Base-by-base conservation (phyloP, 1,139 yeast genomes). In the Sugiyamaella neomexicana region DNA sequence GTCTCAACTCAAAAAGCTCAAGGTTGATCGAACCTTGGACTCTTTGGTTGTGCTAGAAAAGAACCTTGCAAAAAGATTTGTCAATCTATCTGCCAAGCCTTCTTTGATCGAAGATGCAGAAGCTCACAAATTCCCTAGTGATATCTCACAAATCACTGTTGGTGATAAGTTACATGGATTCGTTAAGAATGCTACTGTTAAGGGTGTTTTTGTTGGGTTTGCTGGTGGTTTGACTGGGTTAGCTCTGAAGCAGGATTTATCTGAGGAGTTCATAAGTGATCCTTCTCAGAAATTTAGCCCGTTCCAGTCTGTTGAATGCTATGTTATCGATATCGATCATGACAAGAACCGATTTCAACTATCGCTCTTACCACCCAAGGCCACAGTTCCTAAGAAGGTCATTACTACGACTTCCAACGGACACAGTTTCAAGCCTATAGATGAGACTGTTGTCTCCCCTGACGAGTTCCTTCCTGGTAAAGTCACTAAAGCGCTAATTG, bases 211-310 rank as follows among this genome's bases (percentile, higher is more conserved):
- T 68, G 86, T 93, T 55, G 81, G 86, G 0, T 93, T 93, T 71
- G 90, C 85, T 57, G 87, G 87, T 60, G 81, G 80, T 53, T 79
- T 91, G 61, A 87, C 90, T 32, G 98, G 97, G 47, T 78, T 93
- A 62, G 87, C 89, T 2, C 79, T 88, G 61, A 89, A 93, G 56
- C 84, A 85, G 66, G 85, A 85, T 65, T 85, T 91, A 15, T 77
- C 82, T 16, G 81, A 46, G 9, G 54, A 46, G 23, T 77, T 77
- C 45, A 81, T 80, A 29, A 85, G 55, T 5, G 63, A 85, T 62
- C 77, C 88, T 54, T 74, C 78, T 17, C 76, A 79, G 50, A 73
- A 77, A 43, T 89, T 84, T 64, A 74, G 76, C 64, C 65, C 72
- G 2, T 81, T 80, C 62, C 95, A 89, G 72, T 82, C 95, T 1